A percentile compares a stretch with the other conserved stretches of the same genome.
phyloP scores from a whole-genome alignment of 352 stramenopile species.

The Ochromonadaceae sp. region DNA sequence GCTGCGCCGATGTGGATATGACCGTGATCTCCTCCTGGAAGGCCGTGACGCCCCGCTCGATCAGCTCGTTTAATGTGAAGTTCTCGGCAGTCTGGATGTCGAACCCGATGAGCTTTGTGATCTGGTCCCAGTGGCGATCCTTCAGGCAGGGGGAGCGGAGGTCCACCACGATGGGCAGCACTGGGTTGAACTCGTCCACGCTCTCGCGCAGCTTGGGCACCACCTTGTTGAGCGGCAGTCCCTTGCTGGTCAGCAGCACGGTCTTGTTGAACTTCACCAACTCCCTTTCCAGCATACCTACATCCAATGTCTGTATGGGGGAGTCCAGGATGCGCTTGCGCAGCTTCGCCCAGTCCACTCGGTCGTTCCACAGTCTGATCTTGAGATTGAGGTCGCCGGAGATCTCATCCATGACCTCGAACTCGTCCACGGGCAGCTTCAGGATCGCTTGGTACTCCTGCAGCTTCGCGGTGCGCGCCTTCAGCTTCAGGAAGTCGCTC shows the following conservation, averaged over 20 bases:
- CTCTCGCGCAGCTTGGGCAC: slow-evolving; percentile 48
- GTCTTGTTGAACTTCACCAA: slow-evolving; percentile 67
- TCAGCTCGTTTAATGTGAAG: slow-evolving; percentile 62
- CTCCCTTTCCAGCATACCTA: slow-evolving; percentile 59
- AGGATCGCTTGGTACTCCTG: slow-evolving; percentile 54
- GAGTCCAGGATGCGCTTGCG: slow-evolving; percentile 53
- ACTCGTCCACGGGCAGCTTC: slow-evolving; percentile 50
- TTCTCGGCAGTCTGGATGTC: slow-evolving; percentile 53
- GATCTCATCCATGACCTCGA: slow-evolving; percentile 66
- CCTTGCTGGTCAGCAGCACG: slow-evolving; percentile 59
- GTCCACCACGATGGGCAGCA: slow-evolving; percentile 70
- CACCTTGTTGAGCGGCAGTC: slow-evolving; percentile 56
- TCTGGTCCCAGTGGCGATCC: slow-evolving; percentile 81
- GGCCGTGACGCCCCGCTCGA: slow-evolving; percentile 56
- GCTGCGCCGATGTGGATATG: slow-evolving; percentile 60
- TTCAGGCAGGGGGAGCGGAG: slow-evolving; percentile 74
- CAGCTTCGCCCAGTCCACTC: slow-evolving; percentile 60
- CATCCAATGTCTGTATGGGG: slow-evolving; percentile 67
- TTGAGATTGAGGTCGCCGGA: slow-evolving; percentile 63
- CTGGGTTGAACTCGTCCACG: slow-evolving; percentile 70
- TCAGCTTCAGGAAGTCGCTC: slow-evolving; percentile 46
- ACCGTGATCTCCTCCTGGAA: slow-evolving; percentile 62
- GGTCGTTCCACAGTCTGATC: slow-evolving; percentile 62
- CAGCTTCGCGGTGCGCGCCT: slow-evolving; percentile 59
- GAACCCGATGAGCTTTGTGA: slow-evolving; percentile 77